Percentiles rank a stretch among this genome's conserved stretches.
These are phyloP conservation scores for Paratinospora sagittata DNA, from an alignment of 164 flowering plant species.

Conservation along the genomic window DNA sequence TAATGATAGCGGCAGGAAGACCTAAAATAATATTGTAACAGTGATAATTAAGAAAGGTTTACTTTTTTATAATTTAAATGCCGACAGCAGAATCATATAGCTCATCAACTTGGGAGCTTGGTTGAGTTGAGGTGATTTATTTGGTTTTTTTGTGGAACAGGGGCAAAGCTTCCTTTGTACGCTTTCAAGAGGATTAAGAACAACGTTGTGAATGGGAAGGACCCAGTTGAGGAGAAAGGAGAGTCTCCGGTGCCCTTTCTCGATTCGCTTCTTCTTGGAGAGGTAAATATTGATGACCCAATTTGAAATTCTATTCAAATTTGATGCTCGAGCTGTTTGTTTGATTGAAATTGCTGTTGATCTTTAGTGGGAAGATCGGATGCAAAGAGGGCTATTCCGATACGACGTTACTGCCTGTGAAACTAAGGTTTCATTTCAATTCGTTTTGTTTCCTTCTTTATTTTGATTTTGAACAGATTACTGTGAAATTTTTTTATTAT, in stretches of 20 bases:
- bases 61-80: background rate
- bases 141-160: conserved; percentile 16
- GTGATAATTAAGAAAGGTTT: no score
- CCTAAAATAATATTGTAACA: no score
- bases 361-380: conserved; percentile 80
- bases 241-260: conserved; percentile 26
- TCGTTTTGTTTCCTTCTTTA: background rate
- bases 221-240: background rate
- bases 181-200: conserved; percentile 26
- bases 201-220: conserved; percentile 12
- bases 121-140: no score
- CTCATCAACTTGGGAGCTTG: no score
- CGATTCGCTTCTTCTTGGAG: conserved; percentile 34
- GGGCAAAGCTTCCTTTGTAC: conserved; percentile 44
- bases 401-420: conserved; percentile 78
- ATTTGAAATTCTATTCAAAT: background rate
- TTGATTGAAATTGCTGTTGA: background rate
- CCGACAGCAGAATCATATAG: no score
- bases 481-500: background rate
- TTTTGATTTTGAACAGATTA: background rate
- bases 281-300: conserved; percentile 7
- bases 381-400: conserved; percentile 64
- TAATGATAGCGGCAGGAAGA: no score
- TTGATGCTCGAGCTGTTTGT: background rate
- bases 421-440: conserved; percentile 36